Evolutionary conservation across 169 alveolate species (phyloP).

Genomic region (Amoebophrya sp.): DNA sequence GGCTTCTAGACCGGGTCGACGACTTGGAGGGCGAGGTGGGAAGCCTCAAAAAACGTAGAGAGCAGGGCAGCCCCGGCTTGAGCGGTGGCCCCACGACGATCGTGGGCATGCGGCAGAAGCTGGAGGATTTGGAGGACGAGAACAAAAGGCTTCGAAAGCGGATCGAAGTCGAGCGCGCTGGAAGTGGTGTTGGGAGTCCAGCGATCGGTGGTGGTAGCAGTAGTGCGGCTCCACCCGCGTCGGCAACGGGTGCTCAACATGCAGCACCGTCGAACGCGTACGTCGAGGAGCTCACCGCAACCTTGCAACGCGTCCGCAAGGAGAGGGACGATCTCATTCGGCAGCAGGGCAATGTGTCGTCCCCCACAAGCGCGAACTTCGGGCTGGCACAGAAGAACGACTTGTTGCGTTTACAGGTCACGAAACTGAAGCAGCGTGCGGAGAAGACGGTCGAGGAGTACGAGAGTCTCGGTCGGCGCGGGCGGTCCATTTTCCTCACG

Average conservation of each 20-base stretch:
- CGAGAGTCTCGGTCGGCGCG: neutral
- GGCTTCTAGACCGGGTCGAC: neutral
- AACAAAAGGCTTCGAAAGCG: neutral
- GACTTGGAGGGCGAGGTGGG: neutral
- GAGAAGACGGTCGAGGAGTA: neutral
- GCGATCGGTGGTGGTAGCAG: neutral
- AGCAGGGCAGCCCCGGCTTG: neutral
- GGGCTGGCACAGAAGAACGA: neutral
- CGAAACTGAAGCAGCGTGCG: neutral
- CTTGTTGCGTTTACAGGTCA: neutral
- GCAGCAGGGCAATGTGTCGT: neutral
- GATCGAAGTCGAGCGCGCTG: neutral
- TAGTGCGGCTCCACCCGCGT: neutral
- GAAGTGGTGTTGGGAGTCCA: neutral
- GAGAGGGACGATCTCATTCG: neutral
- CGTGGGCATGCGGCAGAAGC: neutral
- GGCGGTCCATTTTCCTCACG: neutral
- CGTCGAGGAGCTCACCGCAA: neutral
- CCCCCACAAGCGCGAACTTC: neutral
- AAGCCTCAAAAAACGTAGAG: neutral
- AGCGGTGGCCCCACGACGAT: neutral
- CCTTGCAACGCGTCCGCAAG: neutral
- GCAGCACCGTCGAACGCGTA: no score
- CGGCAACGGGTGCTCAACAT: no score
- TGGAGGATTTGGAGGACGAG: neutral